phyloP scores from a whole-genome alignment of 352 stramenopile genomes.

The Paralagenidium karlingii region DNA sequence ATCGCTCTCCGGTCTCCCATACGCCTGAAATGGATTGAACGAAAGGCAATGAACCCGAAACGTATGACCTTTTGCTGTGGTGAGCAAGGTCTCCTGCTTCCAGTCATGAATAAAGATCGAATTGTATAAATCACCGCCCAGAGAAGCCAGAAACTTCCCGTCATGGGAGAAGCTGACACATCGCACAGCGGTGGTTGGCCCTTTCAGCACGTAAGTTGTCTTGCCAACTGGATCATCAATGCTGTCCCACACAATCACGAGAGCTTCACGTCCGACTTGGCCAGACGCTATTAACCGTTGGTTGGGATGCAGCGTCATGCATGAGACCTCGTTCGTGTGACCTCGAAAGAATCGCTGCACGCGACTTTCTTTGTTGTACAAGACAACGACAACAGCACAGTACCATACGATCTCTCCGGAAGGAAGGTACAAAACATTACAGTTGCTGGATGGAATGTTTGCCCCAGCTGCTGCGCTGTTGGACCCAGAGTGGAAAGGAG shows the following conservation, averaged over 20 bases:
- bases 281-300: constrained; percentile 42
- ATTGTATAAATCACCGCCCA: constrained; percentile 66
- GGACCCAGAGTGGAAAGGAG: too few relatives aligned
- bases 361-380: constrained; percentile 41
- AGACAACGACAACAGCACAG: constrained; percentile 32
- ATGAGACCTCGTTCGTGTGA: constrained; percentile 47
- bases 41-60: constrained; percentile 47
- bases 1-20: constrained; percentile 33
- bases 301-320: constrained; percentile 40
- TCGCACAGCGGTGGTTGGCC: constrained; percentile 36
- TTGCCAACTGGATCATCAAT: constrained; percentile 43
- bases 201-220: constrained; percentile 33
- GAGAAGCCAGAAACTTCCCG: constrained; percentile 45
- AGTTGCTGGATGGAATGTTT: constrained; percentile 8
- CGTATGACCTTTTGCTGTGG: constrained; percentile 43
- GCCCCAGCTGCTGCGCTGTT: constrained; percentile 7
- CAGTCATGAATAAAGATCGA: constrained; percentile 68
- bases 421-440: constrained; percentile 35
- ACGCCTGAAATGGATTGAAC: constrained; percentile 65
- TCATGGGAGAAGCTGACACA: constrained; percentile 63
- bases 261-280: constrained; percentile 35
- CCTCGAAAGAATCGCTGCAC: constrained; percentile 41
- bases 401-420: constrained; percentile 56
- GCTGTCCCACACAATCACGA: constrained; percentile 53
- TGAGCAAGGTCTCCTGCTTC: constrained; percentile 37